Evolutionary conservation across 371 early-diverging fungal species (phyloP), one percentile per base, ranked within the genome.

Genomic region (Mortierella sp.): DNA sequence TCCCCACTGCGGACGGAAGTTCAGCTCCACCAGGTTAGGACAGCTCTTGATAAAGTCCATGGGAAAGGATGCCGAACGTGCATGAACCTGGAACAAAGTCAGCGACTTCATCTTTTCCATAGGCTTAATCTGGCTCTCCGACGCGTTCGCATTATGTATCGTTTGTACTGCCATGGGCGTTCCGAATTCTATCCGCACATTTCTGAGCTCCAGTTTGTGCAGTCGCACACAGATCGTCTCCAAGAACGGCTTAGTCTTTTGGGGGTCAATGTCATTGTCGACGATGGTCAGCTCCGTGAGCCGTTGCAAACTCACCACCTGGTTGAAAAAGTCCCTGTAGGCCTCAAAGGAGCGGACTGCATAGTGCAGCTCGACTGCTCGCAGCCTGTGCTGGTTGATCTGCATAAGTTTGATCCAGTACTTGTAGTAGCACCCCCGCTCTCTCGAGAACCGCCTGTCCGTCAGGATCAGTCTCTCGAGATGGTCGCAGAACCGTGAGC

Each of bases 401-500:
- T 50, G 56, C 24, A 72, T 60, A 11, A 72, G 52, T 19, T 34
- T 49, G 15, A 65, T 41, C 65, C 65, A 72, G 53, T 65, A 56
- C 42, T 32, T 55, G 49, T 56, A 72, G 30, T 65, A 47, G 26
- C 61, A 72, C 4, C 66, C 66, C 21, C 66, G 60, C 0, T 72
- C 72, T 8, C 66, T 55, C 6, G 65, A 60, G 26, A 51, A 60
- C 24, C 72, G 50, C 49, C 28, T 60, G 4, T 72, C 72, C 11
- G 61, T 65, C 42, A 72, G 30, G 24, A 72, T 60, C n/a, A 72
- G 30, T 7, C 46, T 24, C 42, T 72, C 66, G 11, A 72, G 60
- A 11, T 65, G 55, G 15, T 60, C 47, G 28, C 72, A 72, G 49
- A 30, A 14, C 14, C 50, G 56, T 12, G 28, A 6, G 4, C 57